Conservation (phyloP, 1,284 basidiomycete species). For the Pseudozyma pruni region DNA sequence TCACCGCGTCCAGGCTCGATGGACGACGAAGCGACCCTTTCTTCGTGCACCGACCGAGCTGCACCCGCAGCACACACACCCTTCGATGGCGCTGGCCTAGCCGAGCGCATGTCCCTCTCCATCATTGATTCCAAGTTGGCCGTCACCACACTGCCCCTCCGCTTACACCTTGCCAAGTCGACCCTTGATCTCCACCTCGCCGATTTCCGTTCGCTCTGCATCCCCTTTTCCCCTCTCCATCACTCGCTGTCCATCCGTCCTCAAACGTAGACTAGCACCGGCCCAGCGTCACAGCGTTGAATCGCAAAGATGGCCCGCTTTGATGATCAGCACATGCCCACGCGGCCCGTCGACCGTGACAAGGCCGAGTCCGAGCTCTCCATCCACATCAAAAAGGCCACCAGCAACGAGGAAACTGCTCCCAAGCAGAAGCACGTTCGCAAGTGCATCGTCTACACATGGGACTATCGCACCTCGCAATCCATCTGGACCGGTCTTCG, state of each 20-base stretch:
- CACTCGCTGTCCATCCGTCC: not conserved
- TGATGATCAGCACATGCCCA: constrained; percentile 58
- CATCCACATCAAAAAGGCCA: constrained; percentile 66
- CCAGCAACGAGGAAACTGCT: constrained; percentile 63
- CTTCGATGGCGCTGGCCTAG: too few relatives aligned
- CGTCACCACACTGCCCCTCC: too few relatives aligned
- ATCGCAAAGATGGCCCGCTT: constrained; percentile 35
- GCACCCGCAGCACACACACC: too few relatives aligned
- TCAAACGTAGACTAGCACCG: not conserved
- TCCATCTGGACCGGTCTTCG: constrained; percentile 66
- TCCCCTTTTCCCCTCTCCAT: constrained; percentile 3
- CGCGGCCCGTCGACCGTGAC: constrained; percentile 66
- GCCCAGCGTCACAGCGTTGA: not conserved
- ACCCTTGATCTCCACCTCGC: not conserved
- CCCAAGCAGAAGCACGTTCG: constrained; percentile 68
- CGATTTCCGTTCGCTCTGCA: too few relatives aligned
- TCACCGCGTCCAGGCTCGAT: too few relatives aligned
- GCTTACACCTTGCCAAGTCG: too few relatives aligned
- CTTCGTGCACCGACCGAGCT: too few relatives aligned
- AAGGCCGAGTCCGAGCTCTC: constrained; percentile 66
- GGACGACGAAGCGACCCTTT: too few relatives aligned
- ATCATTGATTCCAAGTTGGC: too few relatives aligned
- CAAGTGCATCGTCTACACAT: constrained; percentile 68
- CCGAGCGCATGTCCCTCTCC: not conserved
- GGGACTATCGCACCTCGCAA: constrained; percentile 66